Base-by-base conservation (phyloP, 2,329 filamentous ascomycete species). In the Aspergillus pseudoviridinutans region DNA sequence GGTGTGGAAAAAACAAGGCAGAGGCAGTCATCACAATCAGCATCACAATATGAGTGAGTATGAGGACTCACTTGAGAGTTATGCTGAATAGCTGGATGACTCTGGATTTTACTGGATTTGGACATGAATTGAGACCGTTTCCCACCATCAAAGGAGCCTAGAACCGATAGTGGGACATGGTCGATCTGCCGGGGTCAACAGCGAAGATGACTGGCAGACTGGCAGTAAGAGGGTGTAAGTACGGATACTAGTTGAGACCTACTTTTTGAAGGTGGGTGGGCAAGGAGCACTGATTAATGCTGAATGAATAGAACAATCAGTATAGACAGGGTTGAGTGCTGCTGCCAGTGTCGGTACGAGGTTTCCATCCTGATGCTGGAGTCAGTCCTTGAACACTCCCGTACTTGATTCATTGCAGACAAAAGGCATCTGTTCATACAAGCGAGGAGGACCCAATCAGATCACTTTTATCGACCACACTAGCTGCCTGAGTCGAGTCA, bases 161-260 rank as follows among this genome's bases (percentile, higher is more conserved):
- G 14, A 38, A 17, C 32, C 5, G 14, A 38, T 17, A 17, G 32
- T 38, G 32, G 32, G 14, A 38, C 14, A 51, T 20, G 22, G 53
- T 49, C 46, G 51, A 53, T 55, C 27, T 42, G 35, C 28, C n/a
- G 32, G 55, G 42, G 52, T 54, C 49, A 55, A 14, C 17, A 10
- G 22, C 44, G 20, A 32, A 24, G 55, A 35, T 51, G 55, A 60
- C 55, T 60, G 58, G 58, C 44, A 12, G 29, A 20, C n/a, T 5
- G 35, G 25, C 4, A 55, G 35, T 25, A 25, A 25, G 25, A 25
- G 25, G 25, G 25, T 4, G 25, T 25, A 25, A 4, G 25, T 25
- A 25, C 25, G 25, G 25, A 25, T 25, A n/a, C 24, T 29, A 32
- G 14, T 17, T 17, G 32, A 14, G 32, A 35, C 32, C 32, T 35